phyloP scores from a whole-genome alignment of 2,329 filamentous ascomycete genomes.

The Botrytis sinoallii region DNA sequence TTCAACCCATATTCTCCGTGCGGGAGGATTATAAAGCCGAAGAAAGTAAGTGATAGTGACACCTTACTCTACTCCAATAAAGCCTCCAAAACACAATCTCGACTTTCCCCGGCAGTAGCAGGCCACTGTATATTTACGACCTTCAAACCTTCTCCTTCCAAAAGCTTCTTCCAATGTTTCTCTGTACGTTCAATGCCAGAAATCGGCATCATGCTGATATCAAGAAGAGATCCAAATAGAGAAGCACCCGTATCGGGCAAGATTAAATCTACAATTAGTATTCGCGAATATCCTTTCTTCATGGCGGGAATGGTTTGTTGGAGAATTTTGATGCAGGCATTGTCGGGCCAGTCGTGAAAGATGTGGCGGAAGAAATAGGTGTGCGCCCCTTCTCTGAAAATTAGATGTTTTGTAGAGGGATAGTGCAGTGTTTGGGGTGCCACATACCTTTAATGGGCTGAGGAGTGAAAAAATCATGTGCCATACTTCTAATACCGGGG shows the following conservation, averaged over 20 bases:
- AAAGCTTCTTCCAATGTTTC: conserved; percentile 37
- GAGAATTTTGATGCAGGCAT: conserved; percentile 34
- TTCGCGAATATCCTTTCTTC: conserved; percentile 30
- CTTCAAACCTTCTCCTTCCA: conserved; percentile 23
- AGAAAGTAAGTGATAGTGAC: background rate
- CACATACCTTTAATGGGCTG: conserved; percentile 33
- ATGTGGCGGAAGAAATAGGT: conserved; percentile 38
- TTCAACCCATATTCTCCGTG: background rate
- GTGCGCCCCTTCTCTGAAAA: conserved; percentile 23
- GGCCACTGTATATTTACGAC: conserved; percentile 25
- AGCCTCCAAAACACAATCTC: conserved; percentile 15
- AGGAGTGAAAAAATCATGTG: conserved; percentile 38
- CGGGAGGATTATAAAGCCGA: too few species aligned
- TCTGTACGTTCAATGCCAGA: conserved; percentile 39
- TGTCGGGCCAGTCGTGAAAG: conserved; percentile 40
- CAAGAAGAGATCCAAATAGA: conserved; percentile 21
- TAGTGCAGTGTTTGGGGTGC: background rate
- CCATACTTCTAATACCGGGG: conserved; percentile 23
- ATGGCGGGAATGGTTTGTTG: conserved; percentile 30
- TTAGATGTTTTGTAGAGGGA: background rate
- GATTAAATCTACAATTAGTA: conserved; percentile 28
- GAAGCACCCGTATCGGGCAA: conserved; percentile 26
- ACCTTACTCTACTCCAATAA: background rate
- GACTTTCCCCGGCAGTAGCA: background rate
- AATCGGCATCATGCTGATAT: conserved; percentile 18